These are phyloP conservation scores for Pseudovirgaria hyperparasitica DNA, from an alignment of 2,329 filamentous ascomycete genomes.

Conservation along the genomic window DNA sequence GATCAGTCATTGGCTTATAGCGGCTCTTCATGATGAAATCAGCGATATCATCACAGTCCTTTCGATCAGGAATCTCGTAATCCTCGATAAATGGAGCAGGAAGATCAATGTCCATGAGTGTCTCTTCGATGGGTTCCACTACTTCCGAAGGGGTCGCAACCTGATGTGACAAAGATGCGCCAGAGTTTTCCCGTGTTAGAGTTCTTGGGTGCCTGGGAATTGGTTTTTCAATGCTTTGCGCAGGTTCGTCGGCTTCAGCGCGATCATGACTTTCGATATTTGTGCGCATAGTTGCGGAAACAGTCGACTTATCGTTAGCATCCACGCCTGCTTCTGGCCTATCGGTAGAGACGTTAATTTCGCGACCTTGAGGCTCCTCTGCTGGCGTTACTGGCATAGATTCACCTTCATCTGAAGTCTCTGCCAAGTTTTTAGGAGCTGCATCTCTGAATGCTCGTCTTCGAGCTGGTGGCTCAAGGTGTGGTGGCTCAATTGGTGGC, in stretches of 20 bases:
- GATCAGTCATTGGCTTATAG: slow-evolving; percentile 30
- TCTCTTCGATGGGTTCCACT: slow-evolving; percentile 20
- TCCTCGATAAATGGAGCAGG: slow-evolving; percentile 21
- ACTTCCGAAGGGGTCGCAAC: slow-evolving; percentile 9
- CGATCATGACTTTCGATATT: too few species aligned
- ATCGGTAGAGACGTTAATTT: too few species aligned
- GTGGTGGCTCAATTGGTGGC: too few species aligned
- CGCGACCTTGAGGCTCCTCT: too few species aligned
- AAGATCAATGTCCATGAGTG: slow-evolving; percentile 23
- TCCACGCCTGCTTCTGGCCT: too few species aligned
- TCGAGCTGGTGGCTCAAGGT: too few species aligned
- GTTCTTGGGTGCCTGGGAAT: slow-evolving; percentile 10
- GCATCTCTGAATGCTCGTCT: too few species aligned
- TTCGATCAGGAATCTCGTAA: slow-evolving; percentile 13
- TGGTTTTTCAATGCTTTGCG: slow-evolving; percentile 5
- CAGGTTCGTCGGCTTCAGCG: slow-evolving; percentile 6
- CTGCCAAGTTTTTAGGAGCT: too few species aligned
- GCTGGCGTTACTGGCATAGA: too few species aligned
- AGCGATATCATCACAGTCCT: slow-evolving; percentile 26
- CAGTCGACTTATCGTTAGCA: too few species aligned
- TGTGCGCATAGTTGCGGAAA: too few species aligned
- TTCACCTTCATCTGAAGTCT: too few species aligned
- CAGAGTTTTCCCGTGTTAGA: slow-evolving; percentile 14
- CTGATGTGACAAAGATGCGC: slow-evolving; percentile 13
- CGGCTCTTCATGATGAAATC: slow-evolving; percentile 27